Percentiles rank a stretch among this genome's conserved stretches.
Conservation (phyloP, 257 asterid genomes). For the Eucommia ulmoides region DNA sequence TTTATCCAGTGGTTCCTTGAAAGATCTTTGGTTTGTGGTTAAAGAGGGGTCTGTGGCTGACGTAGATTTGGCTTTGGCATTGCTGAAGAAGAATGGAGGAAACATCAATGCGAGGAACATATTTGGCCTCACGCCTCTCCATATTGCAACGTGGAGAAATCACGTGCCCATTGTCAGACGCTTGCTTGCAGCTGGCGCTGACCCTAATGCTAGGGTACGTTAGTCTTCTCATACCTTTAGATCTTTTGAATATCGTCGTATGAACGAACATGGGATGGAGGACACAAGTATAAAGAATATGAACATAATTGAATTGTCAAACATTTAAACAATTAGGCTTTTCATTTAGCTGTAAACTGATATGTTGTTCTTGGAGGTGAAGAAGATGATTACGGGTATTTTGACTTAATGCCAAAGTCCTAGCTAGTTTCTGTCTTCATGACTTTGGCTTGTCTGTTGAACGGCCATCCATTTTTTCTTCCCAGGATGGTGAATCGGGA, state of each 20-base stretch:
- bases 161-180: constrained; percentile 70
- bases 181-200: constrained; percentile 97
- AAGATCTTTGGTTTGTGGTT: constrained; percentile 67
- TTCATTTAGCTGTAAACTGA: too few species aligned
- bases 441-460: too few species aligned
- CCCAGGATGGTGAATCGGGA: constrained; percentile 95
- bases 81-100: constrained; percentile 73
- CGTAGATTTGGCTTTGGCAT: constrained; percentile 49
- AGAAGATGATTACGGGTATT: too few species aligned
- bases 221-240: constrained; percentile 18
- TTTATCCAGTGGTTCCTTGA: constrained; percentile 23
- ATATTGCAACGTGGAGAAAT: constrained; percentile 94
- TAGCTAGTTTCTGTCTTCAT: too few species aligned
- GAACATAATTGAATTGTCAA: too few species aligned
- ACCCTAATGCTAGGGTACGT: constrained; percentile 93
- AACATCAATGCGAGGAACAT: constrained; percentile 64
- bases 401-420: too few species aligned
- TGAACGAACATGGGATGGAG: too few species aligned
- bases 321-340: too few species aligned
- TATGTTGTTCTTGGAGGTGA: too few species aligned
- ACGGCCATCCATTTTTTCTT: too few species aligned
- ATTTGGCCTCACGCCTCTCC: constrained; percentile 82
- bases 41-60: constrained; percentile 65
- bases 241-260: too few species aligned
- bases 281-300: too few species aligned